These are phyloP conservation scores for Sarcomyxa edulis DNA, from an alignment of 768 basidiomycete species.

Conservation along the genomic window DNA sequence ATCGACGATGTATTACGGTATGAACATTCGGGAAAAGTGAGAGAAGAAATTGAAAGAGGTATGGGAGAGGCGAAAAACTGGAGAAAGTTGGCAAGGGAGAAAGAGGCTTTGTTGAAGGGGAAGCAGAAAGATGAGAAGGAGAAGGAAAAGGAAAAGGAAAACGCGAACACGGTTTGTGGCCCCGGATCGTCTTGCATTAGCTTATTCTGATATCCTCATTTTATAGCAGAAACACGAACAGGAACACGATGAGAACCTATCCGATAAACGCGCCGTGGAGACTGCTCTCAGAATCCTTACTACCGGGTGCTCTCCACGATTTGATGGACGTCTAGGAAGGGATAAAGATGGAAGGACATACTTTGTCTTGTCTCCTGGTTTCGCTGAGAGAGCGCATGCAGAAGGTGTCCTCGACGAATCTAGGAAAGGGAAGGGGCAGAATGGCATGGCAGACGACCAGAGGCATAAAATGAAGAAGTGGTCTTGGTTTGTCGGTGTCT, in stretches of 20 bases:
- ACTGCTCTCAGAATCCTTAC: conserved; percentile 46
- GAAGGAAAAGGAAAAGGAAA: conserved; percentile 11
- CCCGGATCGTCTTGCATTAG: background rate
- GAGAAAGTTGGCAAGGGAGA: conserved; percentile 48
- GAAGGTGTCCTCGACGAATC: conserved; percentile 32
- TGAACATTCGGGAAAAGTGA: conserved; percentile 37
- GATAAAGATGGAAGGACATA: conserved; percentile 66
- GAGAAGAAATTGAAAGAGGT: conserved; percentile 59
- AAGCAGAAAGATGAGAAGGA: conserved; percentile 13
- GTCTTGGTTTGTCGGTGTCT: conserved; percentile 77
- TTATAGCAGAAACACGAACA: conserved; percentile 6
- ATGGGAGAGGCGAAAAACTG: conserved; percentile 50
- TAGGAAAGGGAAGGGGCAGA: conserved; percentile 35
- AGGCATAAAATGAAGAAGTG: conserved; percentile 51
- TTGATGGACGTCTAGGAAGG: conserved; percentile 51
- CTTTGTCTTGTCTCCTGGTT: conserved; percentile 59
- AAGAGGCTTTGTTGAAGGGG: conserved; percentile 26
- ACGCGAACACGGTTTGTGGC: conserved; percentile 19
- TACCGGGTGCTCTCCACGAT: conserved; percentile 45
- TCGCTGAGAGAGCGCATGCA: conserved; percentile 51
- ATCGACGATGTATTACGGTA: conserved; percentile 46
- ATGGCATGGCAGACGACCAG: conserved; percentile 41
- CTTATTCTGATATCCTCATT: conserved; percentile 2
- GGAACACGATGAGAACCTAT: conserved; percentile 32
- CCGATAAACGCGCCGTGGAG: conserved; percentile 51